These are phyloP conservation scores for Alternaria triticimaculans DNA, from an alignment of 2,329 filamentous ascomycete genomes.

Conservation along the genomic window DNA sequence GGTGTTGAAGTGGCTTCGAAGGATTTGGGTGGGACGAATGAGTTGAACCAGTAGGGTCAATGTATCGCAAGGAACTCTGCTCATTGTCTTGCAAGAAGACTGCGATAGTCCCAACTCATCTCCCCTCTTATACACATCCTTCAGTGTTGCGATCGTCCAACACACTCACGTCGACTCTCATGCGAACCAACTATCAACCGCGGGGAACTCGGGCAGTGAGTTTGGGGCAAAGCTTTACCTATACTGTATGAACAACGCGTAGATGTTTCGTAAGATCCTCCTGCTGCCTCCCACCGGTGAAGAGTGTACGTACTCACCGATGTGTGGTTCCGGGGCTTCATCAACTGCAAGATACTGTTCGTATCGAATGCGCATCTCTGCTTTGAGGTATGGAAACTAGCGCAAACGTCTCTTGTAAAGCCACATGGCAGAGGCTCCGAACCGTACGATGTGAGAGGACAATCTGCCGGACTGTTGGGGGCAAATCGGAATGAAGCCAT, in stretches of 20 bases:
- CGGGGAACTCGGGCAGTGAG: neutral
- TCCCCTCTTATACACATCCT: neutral
- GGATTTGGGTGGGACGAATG: neutral
- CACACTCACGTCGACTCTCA: neutral
- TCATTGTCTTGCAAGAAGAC: neutral
- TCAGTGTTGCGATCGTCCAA: neutral
- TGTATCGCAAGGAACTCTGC: neutral
- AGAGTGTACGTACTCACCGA: neutral
- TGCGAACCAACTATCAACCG: neutral
- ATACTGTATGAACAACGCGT: neutral
- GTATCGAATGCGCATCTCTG: neutral
- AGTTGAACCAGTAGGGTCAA: neutral
- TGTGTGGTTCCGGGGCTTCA: neutral
- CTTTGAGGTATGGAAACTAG: neutral
- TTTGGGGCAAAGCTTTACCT: neutral
- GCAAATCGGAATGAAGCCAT: slow-evolving; percentile 10
- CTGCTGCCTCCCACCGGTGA: neutral
- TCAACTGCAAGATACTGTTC: neutral
- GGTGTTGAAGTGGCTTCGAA: neutral
- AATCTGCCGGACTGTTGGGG: neutral
- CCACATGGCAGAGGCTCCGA: neutral
- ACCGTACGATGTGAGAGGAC: neutral
- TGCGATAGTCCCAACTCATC: neutral
- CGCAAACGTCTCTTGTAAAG: neutral
- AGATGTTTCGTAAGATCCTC: neutral